These are phyloP conservation scores for Penicillium palitans DNA, from an alignment of 2,329 filamentous ascomycete species.

Conservation along the genomic window DNA sequence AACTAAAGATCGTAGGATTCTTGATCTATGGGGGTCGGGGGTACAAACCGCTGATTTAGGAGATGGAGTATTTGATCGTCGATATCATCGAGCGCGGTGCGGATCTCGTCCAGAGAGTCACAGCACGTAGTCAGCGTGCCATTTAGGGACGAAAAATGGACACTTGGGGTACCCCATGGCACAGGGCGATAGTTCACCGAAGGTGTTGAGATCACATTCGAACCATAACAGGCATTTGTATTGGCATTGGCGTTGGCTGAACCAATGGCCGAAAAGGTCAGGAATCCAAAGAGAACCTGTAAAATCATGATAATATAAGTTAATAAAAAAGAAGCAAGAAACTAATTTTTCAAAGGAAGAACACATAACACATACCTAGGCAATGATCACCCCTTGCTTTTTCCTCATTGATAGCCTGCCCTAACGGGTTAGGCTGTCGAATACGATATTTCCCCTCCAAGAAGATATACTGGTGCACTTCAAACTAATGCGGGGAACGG, in stretches of 20 bases:
- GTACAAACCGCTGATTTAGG: neutral
- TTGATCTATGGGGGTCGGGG: neutral
- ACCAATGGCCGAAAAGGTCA: neutral
- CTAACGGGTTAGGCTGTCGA: neutral
- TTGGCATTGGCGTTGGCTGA: neutral
- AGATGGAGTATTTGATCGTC: neutral
- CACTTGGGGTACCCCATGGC: constrained; percentile 8
- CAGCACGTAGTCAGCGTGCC: constrained; percentile 6
- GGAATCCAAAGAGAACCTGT: neutral
- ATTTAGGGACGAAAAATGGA: constrained; percentile 11
- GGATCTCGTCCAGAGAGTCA: constrained; percentile 9
- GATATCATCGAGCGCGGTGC: constrained; percentile 2
- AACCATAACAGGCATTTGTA: neutral
- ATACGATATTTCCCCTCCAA: neutral
- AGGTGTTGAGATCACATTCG: neutral
- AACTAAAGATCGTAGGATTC: too few relatives aligned
- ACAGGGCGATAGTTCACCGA: neutral
- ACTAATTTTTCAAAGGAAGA: too few relatives aligned
- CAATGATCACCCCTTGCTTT: neutral
- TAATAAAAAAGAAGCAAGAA: neutral
- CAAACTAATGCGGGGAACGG: constrained; percentile 20
- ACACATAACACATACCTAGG: neutral
- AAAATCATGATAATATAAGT: neutral
- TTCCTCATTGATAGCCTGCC: neutral
- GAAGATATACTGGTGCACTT: neutral